Conservation (phyloP, 2,329 filamentous ascomycete species). For the Trichoderma sp. region DNA sequence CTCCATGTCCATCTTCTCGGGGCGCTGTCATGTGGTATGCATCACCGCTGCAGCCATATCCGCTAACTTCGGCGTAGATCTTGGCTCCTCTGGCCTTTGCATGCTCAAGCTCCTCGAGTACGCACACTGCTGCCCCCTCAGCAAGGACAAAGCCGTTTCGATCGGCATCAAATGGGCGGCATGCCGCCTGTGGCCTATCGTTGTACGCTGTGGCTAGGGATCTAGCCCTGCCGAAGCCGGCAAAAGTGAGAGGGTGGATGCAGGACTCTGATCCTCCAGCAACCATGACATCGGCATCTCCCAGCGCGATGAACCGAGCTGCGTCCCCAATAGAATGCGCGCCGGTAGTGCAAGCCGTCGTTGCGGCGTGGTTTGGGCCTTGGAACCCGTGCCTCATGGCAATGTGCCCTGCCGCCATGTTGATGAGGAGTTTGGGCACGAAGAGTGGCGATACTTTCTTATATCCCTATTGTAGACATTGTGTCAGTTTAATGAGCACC, state of each 20-base stretch:
- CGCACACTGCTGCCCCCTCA: constrained; percentile 82
- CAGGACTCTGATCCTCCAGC: constrained; percentile 95
- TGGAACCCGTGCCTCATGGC: constrained; percentile 88
- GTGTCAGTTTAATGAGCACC: not conserved
- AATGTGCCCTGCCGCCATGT: constrained; percentile 90
- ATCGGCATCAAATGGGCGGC: constrained; percentile 79
- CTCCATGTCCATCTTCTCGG: constrained; percentile 75
- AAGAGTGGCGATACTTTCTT: constrained; percentile 91
- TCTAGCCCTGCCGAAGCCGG: constrained; percentile 83
- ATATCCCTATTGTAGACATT: constrained; percentile 63
- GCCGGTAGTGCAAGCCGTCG: constrained; percentile 94
- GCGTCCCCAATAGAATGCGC: constrained; percentile 94
- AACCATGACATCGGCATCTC: constrained; percentile 92
- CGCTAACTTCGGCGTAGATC: constrained; percentile 85
- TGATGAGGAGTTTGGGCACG: constrained; percentile 89
- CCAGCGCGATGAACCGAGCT: constrained; percentile 83
- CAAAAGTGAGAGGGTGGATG: constrained; percentile 89
- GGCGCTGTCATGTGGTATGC: constrained; percentile 94
- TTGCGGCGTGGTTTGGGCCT: constrained; percentile 88
- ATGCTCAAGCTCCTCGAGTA: constrained; percentile 89
- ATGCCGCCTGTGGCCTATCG: constrained; percentile 64
- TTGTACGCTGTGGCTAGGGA: constrained; percentile 84
- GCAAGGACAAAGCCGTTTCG: constrained; percentile 87
- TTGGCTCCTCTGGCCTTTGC: constrained; percentile 72
- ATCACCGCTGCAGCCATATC: constrained; percentile 88